Base-by-base conservation (phyloP, 2,329 filamentous ascomycete genomes). In the Ilyonectria mors-panacis region DNA sequence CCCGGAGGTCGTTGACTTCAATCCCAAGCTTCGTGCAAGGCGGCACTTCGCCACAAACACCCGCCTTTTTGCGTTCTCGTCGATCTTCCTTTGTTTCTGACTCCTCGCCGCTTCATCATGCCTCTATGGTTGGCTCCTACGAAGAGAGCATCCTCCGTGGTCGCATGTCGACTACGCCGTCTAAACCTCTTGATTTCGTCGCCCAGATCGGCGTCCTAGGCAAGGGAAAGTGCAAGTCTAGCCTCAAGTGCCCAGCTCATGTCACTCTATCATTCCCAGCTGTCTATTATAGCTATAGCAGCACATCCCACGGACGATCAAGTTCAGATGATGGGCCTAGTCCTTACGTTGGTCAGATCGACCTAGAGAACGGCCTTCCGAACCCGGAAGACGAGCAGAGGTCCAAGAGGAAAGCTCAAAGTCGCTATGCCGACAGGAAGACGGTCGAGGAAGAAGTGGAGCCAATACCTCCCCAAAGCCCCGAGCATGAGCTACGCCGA, bases 121-220 rank as follows among this genome's bases (percentile, higher is more conserved):
- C 95, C 9, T 95, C 95, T 4, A 97, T 99, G 93, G 95, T 98
- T 2, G 96, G 96, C 2, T 98, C 95, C 2, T 99, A 98, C 74
- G 96, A 99, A 81, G 96, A 99, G 81, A 98, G 94, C 30, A 98
- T 99, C 67, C 84, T 99, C 2, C 91, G 94, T 53, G 96, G 96
- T 44, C 90, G 96, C 69, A 99, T 99, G 96, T 98, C 96, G 30
- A 98, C 95, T 1, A 96, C 92, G 2, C 95, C 96, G 0, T 98
- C 95, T 1, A 95, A 93, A 71, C 95, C 96, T 6, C 84, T 99
- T 6, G 92, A 97, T 71, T 99, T 99, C 76, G 87, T 97, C 6
- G 96, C 96, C 30, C 94, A 98, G 78, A 98, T 99, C 64, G 96
- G 96, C 23, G 96, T 98, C 0, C 84, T 98, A 17, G 96, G 95